Percentiles rank a stretch among this genome's conserved stretches.
Conservation (phyloP, 495 filamentous ascomycete species). For the Daldinia loculata region DNA sequence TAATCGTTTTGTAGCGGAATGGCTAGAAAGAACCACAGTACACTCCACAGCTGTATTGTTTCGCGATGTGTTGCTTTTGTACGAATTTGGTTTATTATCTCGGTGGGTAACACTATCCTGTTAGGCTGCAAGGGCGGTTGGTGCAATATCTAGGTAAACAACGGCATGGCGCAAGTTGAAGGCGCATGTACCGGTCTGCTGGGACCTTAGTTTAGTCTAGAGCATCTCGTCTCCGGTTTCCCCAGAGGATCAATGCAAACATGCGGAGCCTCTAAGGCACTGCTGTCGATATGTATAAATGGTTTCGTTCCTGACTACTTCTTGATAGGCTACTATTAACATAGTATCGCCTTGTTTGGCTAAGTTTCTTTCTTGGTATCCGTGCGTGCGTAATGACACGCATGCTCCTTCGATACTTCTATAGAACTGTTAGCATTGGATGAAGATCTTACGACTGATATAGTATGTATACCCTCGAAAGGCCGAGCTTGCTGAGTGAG, state of each 20-base stretch:
- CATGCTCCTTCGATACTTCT: neutral
- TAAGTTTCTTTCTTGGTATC: neutral
- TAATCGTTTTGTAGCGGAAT: neutral
- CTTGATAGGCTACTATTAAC: neutral
- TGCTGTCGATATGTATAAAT: neutral
- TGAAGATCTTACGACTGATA: neutral
- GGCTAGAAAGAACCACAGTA: neutral
- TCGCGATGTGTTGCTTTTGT: neutral
- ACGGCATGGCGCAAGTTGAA: neutral
- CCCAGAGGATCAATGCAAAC: neutral
- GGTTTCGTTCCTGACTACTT: neutral
- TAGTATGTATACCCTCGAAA: neutral
- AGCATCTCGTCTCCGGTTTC: neutral
- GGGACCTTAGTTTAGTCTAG: constrained; percentile 1
- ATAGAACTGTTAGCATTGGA: neutral
- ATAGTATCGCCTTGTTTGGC: neutral
- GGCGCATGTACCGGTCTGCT: neutral
- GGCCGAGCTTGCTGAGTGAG: neutral
- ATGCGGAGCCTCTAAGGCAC: neutral
- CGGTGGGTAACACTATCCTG: neutral
- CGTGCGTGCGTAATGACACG: neutral
- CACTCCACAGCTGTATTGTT: neutral
- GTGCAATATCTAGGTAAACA: neutral
- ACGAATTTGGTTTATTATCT: neutral
- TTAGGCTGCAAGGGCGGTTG: neutral